Base-by-base conservation (phyloP, 2,329 filamentous ascomycete species). In the Aspergillus pseudoviridinutans region DNA sequence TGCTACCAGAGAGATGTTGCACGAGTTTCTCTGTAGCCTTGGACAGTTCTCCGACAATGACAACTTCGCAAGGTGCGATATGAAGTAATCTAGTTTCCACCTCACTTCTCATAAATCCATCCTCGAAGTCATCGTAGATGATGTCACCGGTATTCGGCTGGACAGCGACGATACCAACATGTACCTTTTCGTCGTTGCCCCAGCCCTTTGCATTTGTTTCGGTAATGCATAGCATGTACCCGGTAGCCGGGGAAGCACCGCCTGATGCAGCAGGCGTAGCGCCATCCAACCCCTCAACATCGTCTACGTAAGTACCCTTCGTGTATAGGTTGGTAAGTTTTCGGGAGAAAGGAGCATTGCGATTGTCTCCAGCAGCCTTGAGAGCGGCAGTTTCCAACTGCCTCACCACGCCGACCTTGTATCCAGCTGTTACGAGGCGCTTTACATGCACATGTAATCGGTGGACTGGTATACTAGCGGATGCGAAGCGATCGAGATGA, bases 261-360 rank as follows among this genome's bases (percentile, higher is more conserved):
- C 83, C 85, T 1, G 83, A 79, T 0, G 86, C 82, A 1, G 83
- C 80, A 42, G 82, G 79, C 61, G 78, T 64, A 67, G 79, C 68
- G 55, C 77, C 66, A 53, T 90, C 88, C 4, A 96, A 75, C 27
- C 91, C 91, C 61, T 94, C 93, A 9, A 90, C 83, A 71, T 99
- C 94, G 69, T 97, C 94, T 56, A 99, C 88, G 66, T 97, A 99
- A 2, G 94, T 99, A 47, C 92, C 94, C 74, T 97, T 99, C 8
- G 94, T 99, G 76, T 99, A 99, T 6, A 99, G 82, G 69, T 96
- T 97, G 17, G 94, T 97, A 67, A 99, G 85, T 67, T 96, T 94
- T 38, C 94, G 87, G 41, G 91, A 85, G 66, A 99, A 99, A 0
- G 94, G 92, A 0, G 92, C 85, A 69, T 96, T 97, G 57, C 91